phyloP scores from a whole-genome alignment of 768 basidiomycete genomes.

The Dioszegia crocea region DNA sequence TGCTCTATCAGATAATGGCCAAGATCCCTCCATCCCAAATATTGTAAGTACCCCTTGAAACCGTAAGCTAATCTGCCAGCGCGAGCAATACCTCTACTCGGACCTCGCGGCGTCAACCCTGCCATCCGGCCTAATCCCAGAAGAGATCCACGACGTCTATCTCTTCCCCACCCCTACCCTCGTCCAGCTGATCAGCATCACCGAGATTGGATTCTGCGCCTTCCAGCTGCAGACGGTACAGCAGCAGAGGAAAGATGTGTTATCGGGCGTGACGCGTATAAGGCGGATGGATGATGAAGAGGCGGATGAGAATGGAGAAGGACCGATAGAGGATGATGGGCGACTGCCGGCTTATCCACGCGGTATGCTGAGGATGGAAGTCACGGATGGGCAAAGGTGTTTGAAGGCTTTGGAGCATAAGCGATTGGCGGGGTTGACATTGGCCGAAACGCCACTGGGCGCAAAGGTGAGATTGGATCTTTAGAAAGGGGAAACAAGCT shows the following conservation, averaged over 20 bases:
- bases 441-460: constrained; percentile 75
- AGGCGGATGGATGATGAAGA: constrained; percentile 38
- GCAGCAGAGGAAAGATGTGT: constrained; percentile 59
- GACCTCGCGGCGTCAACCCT: constrained; percentile 39
- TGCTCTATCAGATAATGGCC: constrained; percentile 18
- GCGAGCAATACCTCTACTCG: constrained; percentile 37
- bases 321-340: constrained; percentile 56
- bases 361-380: constrained; percentile 67
- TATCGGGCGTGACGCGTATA: constrained; percentile 42
- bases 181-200: constrained; percentile 69
- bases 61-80: constrained; percentile 13
- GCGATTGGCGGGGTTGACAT: constrained; percentile 60
- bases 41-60: constrained; percentile 14
- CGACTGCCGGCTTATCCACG: constrained; percentile 77
- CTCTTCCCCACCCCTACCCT: constrained; percentile 32
- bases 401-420: constrained; percentile 76
- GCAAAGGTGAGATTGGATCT: constrained; percentile 60
- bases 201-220: constrained; percentile 79
- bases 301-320: constrained; percentile 46
- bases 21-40: constrained; percentile 9
- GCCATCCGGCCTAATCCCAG: constrained; percentile 16
- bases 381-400: constrained; percentile 70
- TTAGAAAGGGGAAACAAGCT: not conserved
- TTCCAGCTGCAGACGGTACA: constrained; percentile 67
- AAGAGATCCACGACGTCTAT: constrained; percentile 15